Evolutionary conservation across 1,284 basidiomycete species (phyloP), one percentile per base, ranked within the genome.

Genomic region (Naganishia liquefaciens): DNA sequence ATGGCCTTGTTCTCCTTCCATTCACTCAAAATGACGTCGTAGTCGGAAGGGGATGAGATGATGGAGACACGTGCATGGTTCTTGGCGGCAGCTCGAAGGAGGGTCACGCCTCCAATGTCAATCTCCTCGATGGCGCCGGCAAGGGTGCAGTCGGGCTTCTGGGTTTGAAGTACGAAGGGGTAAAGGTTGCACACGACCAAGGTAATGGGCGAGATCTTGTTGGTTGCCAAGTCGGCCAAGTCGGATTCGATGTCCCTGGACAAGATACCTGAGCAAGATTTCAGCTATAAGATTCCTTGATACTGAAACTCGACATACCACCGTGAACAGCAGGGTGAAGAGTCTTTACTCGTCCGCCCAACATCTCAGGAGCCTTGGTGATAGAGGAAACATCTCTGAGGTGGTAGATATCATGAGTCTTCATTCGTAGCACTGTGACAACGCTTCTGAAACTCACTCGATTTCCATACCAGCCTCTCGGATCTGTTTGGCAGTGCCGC

Each of bases 111-210:
- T 6, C 96, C 96, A 70, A 99, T 99, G 80, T 99, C 96, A 72
- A 99, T 90, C 81, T 99, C 96, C 78, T 99, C 96, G 65, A 98
- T 88, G 15, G 95, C 95, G 68, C 91, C 88, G 3, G 91, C 87
- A 69, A 98, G 86, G 19, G 92, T 92, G 79, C 93, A 95, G 71
- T 87, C 85, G 0, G 93, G 91, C 75, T 90, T 88, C 2, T 88
- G 83, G 75, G 98, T 93, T 62, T 94, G 97, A 47, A 89, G 85
- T 25, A 89, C 87, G 81, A 99, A 99, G 1, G 96, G 96, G 82
- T 99, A 99, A 61, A 99, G 87, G 81, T 99, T 99, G 87, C 96
- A 99, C 66, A 97, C 92, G 63, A 97, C 93, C 80, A 97, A 88
- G 62, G 89, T 88, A 80, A 97, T 96, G 67, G 90, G 89, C 19